Evolutionary conservation across 202 grass and related monocot genomes (phyloP).

Genomic region (Sporobolus alterniflorus): DNA sequence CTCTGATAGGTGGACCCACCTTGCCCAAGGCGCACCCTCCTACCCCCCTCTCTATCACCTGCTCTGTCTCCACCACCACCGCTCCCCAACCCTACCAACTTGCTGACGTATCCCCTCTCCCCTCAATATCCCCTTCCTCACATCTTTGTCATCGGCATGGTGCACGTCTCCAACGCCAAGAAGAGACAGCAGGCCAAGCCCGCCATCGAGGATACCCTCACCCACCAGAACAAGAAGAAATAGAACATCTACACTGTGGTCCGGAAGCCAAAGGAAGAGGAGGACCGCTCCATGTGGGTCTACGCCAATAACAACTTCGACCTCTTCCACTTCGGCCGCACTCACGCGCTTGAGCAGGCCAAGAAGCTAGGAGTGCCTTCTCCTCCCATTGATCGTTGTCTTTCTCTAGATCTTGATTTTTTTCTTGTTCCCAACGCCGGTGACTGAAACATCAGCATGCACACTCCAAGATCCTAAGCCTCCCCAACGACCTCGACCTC

Average conservation of each 20-base stretch:
- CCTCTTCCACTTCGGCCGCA: conserved; percentile 97
- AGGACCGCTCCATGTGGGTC: conserved; percentile 63
- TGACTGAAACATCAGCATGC: conserved; percentile 87
- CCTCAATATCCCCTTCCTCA: no score
- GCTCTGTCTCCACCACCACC: no score
- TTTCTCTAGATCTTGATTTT: background rate
- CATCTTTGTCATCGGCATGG: no score
- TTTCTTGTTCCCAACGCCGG: no score
- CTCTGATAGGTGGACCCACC: no score
- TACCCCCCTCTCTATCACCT: no score
- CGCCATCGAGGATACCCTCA: background rate
- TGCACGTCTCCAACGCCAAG: no score
- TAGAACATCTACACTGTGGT: background rate
- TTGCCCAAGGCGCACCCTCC: no score
- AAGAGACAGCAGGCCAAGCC: conserved; percentile 1
- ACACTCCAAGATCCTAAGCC: conserved; percentile 89
- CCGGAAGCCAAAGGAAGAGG: background rate
- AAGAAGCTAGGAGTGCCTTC: conserved; percentile 58
- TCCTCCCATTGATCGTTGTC: no score
- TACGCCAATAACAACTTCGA: conserved; percentile 98
- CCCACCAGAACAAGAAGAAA: background rate
- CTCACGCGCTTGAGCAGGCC: conserved; percentile 94
- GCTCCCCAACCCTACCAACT: no score
- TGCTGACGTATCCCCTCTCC: no score
- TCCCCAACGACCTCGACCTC: conserved; percentile 82